A percentile compares a stretch with the other conserved stretches of the same genome.
Conservation (phyloP, 305 asterid genomes). For the Fraxinus albicans region DNA sequence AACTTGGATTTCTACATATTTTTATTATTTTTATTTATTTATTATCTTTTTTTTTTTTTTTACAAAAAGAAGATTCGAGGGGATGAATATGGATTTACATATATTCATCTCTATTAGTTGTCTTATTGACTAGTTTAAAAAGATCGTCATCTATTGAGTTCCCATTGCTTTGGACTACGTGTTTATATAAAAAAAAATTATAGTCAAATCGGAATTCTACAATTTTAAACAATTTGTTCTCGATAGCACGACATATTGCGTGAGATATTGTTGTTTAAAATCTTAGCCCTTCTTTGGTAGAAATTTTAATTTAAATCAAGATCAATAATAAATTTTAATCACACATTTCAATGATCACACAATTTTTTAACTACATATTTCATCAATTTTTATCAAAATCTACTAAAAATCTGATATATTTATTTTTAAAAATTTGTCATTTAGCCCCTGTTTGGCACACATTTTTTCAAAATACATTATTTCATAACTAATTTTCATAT, state of each 20-base stretch:
- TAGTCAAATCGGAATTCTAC: neutral
- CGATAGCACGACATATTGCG: neutral
- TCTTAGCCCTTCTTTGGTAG: too few species aligned
- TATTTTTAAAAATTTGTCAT: too few species aligned
- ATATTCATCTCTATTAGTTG: neutral
- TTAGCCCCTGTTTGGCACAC: too few species aligned
- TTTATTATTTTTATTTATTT: neutral
- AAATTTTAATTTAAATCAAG: too few species aligned
- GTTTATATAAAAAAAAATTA: neutral
- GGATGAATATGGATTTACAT: neutral
- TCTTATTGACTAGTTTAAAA: neutral
- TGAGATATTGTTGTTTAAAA: too few species aligned
- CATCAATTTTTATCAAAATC: too few species aligned
- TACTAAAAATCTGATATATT: neutral
- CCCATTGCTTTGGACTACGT: neutral
- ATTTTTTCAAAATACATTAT: too few species aligned
- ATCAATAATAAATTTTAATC: too few species aligned
- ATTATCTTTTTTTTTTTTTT: neutral
- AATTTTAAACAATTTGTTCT: neutral
- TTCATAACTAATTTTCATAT: too few species aligned
- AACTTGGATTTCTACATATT: neutral
- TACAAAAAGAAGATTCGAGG: neutral
- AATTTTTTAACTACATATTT: too few species aligned
- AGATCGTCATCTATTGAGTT: neutral
- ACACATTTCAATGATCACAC: too few species aligned